A percentile compares a stretch with the other conserved stretches of the same genome.
Conservation (phyloP, 2,329 filamentous ascomycete genomes). For the Capronia americana region DNA sequence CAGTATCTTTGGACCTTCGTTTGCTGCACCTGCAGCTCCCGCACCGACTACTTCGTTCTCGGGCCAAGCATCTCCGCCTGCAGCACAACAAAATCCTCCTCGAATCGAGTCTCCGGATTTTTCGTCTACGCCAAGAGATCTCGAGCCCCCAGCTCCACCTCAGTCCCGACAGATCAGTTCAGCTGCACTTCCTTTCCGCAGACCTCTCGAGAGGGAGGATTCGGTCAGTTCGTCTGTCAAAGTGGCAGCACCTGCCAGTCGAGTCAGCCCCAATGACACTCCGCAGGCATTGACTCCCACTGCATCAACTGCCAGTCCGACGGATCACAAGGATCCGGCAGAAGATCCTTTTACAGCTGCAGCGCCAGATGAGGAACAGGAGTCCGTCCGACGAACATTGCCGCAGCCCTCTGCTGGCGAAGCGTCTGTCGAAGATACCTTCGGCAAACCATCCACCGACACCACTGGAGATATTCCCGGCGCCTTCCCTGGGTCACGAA, state of each 20-base stretch:
- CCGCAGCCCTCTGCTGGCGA: conserved; percentile 23
- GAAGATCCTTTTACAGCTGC: conserved; percentile 38
- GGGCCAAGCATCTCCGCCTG: conserved; percentile 53
- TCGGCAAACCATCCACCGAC: conserved; percentile 33
- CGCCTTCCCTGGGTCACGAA: conserved; percentile 54
- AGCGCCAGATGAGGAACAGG: conserved; percentile 39
- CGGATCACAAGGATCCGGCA: conserved; percentile 24
- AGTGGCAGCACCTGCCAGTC: conserved; percentile 73
- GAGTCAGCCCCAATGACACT: conserved; percentile 61
- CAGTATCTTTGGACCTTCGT: conserved; percentile 80
- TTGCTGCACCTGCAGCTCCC: conserved; percentile 56
- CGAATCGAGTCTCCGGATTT: conserved; percentile 42
- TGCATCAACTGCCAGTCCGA: conserved; percentile 45
- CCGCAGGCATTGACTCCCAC: conserved; percentile 52
- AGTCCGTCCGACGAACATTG: conserved; percentile 36
- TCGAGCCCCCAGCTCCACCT: conserved; percentile 64
- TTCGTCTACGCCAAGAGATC: conserved; percentile 40
- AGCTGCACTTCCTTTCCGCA: conserved; percentile 73
- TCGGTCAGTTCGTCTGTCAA: conserved; percentile 79
- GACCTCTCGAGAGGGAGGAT: conserved; percentile 62
- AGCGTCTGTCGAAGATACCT: conserved; percentile 23
- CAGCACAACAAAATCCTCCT: conserved; percentile 58
- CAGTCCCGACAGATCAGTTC: conserved; percentile 80
- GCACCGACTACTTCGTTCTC: conserved; percentile 70
- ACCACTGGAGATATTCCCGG: conserved; percentile 51